These are phyloP conservation scores for Trichoderma arundinaceum DNA, from an alignment of 2,329 filamentous ascomycete species.

Conservation along the genomic window DNA sequence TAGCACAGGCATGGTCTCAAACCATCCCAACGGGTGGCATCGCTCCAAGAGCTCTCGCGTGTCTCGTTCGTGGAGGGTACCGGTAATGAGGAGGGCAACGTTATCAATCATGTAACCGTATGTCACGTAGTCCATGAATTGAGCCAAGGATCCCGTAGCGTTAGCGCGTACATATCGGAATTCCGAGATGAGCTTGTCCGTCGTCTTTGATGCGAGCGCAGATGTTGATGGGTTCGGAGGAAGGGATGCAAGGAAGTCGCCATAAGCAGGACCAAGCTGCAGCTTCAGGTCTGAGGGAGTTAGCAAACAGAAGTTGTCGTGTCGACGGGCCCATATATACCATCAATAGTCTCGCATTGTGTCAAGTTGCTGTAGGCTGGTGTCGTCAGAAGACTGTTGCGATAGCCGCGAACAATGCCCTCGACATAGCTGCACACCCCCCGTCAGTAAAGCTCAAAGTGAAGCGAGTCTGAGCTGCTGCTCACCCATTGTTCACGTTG, in stretches of 20 bases:
- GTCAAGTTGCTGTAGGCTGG: constrained; percentile 94
- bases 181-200: constrained; percentile 96
- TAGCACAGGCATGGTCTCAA: constrained; percentile 97
- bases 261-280: constrained; percentile 94
- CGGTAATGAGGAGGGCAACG: constrained; percentile 95
- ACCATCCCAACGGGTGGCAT: constrained; percentile 97
- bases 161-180: constrained; percentile 97
- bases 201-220: constrained; percentile 90
- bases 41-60: constrained; percentile 93
- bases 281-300: constrained; percentile 84
- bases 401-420: constrained; percentile 95
- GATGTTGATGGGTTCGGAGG: constrained; percentile 97
- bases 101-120: constrained; percentile 99
- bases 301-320: neutral
- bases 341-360: constrained; percentile 97
- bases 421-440: constrained; percentile 79
- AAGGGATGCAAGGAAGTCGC: constrained; percentile 92
- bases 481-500: constrained; percentile 90
- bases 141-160: constrained; percentile 85
- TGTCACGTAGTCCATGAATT: constrained; percentile 97
- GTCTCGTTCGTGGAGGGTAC: constrained; percentile 95
- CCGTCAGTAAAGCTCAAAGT: constrained; percentile 24
- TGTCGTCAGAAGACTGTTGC: constrained; percentile 87
- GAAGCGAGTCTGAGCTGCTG: constrained; percentile 30
- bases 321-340: constrained; percentile 54